Percentiles rank a stretch among this genome's conserved stretches.
These are phyloP conservation scores for Brasilioporus rufonigricans DNA, from an alignment of 768 basidiomycete species.

Conservation along the genomic window DNA sequence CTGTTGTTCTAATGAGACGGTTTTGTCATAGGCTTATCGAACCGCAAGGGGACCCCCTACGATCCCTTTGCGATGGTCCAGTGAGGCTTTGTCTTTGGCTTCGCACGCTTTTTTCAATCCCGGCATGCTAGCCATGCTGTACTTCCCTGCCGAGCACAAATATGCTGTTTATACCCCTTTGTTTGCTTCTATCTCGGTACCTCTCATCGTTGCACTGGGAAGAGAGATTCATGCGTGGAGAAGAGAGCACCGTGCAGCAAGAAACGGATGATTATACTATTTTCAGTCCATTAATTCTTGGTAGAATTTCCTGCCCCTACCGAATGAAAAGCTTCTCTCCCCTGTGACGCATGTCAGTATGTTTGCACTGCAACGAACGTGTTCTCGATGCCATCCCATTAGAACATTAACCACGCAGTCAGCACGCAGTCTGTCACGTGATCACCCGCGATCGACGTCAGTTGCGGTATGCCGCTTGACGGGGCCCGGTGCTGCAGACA, in stretches of 20 bases:
- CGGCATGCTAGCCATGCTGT: conserved; percentile 91
- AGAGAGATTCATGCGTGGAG: conserved; percentile 73
- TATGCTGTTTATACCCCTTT: conserved; percentile 95
- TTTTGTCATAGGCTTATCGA: conserved; percentile 23
- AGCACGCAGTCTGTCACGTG: conserved; percentile 23
- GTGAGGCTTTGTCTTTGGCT: conserved; percentile 59
- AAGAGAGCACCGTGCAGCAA: conserved; percentile 13
- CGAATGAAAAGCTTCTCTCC: conserved; percentile 9
- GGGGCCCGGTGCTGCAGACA: background rate
- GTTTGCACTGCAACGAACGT: conserved; percentile 14
- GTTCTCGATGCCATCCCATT: conserved; percentile 5
- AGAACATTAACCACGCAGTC: background rate
- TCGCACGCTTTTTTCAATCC: conserved; percentile 96
- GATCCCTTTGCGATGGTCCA: conserved; percentile 55
- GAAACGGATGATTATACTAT: conserved; percentile 13
- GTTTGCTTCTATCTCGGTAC: conserved; percentile 88
- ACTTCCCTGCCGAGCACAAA: conserved; percentile 97
- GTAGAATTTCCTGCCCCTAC: conserved; percentile 7
- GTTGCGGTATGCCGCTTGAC: background rate
- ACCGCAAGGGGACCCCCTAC: conserved; percentile 19
- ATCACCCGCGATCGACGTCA: conserved; percentile 20
- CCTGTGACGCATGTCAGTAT: conserved; percentile 10
- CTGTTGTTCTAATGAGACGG: conserved; percentile 7
- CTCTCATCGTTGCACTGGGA: conserved; percentile 70
- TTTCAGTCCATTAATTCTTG: background rate